Base-by-base conservation (phyloP, 2,329 filamentous ascomycete genomes). In the Arthrobotrys iridis region DNA sequence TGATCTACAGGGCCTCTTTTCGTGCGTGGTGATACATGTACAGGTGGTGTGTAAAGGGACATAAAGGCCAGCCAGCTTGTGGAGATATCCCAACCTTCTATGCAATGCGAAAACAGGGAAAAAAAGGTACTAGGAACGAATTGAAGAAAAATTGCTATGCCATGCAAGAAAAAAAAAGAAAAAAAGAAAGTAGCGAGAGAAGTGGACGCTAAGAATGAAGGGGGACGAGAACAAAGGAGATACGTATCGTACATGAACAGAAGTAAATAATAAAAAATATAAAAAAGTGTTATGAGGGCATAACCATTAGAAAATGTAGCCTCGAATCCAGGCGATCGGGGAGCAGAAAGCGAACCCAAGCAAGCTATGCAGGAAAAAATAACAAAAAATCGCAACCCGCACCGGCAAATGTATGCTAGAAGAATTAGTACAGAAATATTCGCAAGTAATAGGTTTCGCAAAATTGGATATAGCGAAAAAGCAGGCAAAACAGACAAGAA, bases 211-310 rank as follows among this genome's bases (percentile, higher is more conserved):
- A 71, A 71, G 22, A 41, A 67, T 28, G 35, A 62, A 62, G 35
- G 50, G 50, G 50, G 30, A 62, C 40, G 43, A 62, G 28, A 35
- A 48, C 62, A 62, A 62, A 60, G 65, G 65, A 62, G 30, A 64
- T 74, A 46, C 70, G 70, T 74, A 74, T 74, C 67, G 43, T 73
- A 73, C 60, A 73, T 72, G 20, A 64, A 65, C 60, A 73, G 50
- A 59, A 37, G 46, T 37, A 72, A 65, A n/a, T n/a, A n/a, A n/a
- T n/a, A n/a, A n/a, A n/a, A n/a, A n/a, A n/a, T n/a, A n/a, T n/a
- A 18, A 45, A 55, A 30, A 64, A 63, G 24, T 26, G 20, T 6
- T 11, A 33, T 45, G 55, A 33, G 33, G 50, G 30, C 67, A 50
- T 72, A 65, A 72, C 59, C 60, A 74, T 74, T 67, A 67, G 41